Percentiles rank a stretch among this genome's conserved stretches.
phyloP scores from a whole-genome alignment of 2,329 filamentous ascomycete species.

The Fusarium mangiferae region DNA sequence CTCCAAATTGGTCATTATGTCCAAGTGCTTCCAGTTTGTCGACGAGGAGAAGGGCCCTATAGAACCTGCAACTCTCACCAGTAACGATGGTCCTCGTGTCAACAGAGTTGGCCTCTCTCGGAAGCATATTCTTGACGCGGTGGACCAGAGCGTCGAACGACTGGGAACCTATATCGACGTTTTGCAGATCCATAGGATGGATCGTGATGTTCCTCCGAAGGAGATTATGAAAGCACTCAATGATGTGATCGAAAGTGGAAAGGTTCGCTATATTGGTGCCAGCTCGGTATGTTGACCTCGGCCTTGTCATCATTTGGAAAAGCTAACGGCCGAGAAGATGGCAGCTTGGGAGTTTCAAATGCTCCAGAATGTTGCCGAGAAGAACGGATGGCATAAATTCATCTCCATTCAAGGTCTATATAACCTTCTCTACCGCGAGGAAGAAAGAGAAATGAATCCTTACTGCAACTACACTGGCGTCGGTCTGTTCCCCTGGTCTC shows the following conservation, averaged over 20 bases:
- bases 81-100: neutral
- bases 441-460: neutral
- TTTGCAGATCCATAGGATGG: neutral
- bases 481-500: neutral
- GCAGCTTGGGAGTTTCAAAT: neutral
- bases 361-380: fast-evolving
- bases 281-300: neutral
- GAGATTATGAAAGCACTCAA: neutral
- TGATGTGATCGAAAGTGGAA: neutral
- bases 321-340: neutral
- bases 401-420: neutral
- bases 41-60: neutral
- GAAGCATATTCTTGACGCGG: neutral
- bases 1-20: neutral
- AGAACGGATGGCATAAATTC: neutral
- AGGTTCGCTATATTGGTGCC: neutral
- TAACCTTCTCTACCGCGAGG: neutral
- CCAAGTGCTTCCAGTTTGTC: neutral
- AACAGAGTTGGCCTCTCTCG: neutral
- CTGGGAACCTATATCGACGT: neutral
- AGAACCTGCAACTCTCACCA: neutral
- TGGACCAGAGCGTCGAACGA: neutral
- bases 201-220: neutral
- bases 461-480: neutral
- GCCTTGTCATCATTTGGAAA: neutral